phyloP scores from a whole-genome alignment of 805 yeast species.

The Wickerhamomyces subpelliculosus region DNA sequence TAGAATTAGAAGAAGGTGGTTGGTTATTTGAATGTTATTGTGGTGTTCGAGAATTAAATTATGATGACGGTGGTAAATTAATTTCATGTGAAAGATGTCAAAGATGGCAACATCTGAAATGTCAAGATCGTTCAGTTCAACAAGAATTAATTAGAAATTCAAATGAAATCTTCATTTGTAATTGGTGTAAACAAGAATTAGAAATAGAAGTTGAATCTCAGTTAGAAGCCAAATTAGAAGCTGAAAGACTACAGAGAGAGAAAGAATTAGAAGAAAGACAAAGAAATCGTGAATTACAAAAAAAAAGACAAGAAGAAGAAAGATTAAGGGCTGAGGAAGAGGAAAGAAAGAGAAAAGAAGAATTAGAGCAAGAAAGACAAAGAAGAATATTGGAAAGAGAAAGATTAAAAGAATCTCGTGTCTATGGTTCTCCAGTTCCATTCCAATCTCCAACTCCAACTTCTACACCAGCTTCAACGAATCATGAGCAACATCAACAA shows the following conservation, averaged over 20 bases:
- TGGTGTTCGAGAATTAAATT: conserved; percentile 27
- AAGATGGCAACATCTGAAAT: conserved; percentile 32
- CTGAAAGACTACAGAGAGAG: conserved; percentile 12
- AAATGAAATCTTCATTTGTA: conserved; percentile 21
- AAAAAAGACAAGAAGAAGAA: conserved; percentile 11
- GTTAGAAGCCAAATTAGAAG: conserved; percentile 17
- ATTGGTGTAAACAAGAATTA: conserved; percentile 22
- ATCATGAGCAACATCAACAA: background rate
- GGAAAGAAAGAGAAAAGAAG: conserved; percentile 12
- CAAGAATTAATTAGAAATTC: conserved; percentile 20
- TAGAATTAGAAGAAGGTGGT: conserved; percentile 27
- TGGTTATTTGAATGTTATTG: conserved; percentile 33
- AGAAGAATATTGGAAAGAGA: conserved; percentile 20
- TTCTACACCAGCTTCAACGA: too few relatives aligned
- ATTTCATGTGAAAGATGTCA: conserved; percentile 29
- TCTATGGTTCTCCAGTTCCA: background rate
- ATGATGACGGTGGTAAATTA: conserved; percentile 29
- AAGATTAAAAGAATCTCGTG: conserved; percentile 7
- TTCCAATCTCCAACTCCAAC: conserved; percentile 1
- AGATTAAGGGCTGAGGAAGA: conserved; percentile 11
- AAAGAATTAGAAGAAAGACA: conserved; percentile 15
- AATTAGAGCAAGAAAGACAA: conserved; percentile 16
- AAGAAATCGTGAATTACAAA: conserved; percentile 16
- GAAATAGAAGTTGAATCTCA: conserved; percentile 15
- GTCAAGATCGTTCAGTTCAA: conserved; percentile 24